A percentile compares a stretch with the other conserved stretches of the same genome.
Evolutionary conservation across 352 stramenopile genomes (phyloP).

Genomic region (Globisporangium viniferum): DNA sequence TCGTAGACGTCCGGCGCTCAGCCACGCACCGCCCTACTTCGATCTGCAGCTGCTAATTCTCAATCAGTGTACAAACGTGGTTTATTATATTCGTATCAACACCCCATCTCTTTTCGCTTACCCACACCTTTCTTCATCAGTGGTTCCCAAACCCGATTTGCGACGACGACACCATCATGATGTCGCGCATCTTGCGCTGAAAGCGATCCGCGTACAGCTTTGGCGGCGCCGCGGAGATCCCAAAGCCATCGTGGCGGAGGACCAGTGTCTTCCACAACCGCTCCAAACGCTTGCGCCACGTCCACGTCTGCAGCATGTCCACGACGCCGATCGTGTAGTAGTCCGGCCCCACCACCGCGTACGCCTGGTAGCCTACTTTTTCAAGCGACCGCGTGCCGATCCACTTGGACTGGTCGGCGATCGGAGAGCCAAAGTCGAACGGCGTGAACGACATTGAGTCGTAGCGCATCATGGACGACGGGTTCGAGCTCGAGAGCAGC

Average conservation of each 20-base stretch:
- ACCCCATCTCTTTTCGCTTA: constrained; percentile 26
- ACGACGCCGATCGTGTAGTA: constrained; percentile 88
- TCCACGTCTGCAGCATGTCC: constrained; percentile 91
- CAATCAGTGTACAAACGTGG: constrained; percentile 11
- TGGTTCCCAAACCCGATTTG: constrained; percentile 49
- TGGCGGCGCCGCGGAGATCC: constrained; percentile 78
- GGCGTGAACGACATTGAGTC: constrained; percentile 46
- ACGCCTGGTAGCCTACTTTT: constrained; percentile 69
- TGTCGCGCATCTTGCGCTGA: constrained; percentile 78
- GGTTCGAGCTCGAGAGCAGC: constrained; percentile 24
- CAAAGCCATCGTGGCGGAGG: constrained; percentile 57
- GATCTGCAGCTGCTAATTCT: not conserved
- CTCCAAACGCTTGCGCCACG: constrained; percentile 76
- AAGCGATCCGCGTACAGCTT: constrained; percentile 78
- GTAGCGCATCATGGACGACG: constrained; percentile 28
- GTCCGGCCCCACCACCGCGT: constrained; percentile 74
- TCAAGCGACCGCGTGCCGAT: constrained; percentile 53
- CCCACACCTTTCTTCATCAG: not conserved
- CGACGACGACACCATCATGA: constrained; percentile 74
- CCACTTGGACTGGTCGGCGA: constrained; percentile 34
- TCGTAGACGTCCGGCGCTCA: constrained; percentile 23
- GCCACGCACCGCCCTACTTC: not conserved
- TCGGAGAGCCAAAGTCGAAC: constrained; percentile 26
- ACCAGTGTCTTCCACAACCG: constrained; percentile 83
- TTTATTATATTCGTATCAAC: constrained; percentile 6